Conservation (phyloP, 169 alveolate species). For the Plasmodium malariae region DNA sequence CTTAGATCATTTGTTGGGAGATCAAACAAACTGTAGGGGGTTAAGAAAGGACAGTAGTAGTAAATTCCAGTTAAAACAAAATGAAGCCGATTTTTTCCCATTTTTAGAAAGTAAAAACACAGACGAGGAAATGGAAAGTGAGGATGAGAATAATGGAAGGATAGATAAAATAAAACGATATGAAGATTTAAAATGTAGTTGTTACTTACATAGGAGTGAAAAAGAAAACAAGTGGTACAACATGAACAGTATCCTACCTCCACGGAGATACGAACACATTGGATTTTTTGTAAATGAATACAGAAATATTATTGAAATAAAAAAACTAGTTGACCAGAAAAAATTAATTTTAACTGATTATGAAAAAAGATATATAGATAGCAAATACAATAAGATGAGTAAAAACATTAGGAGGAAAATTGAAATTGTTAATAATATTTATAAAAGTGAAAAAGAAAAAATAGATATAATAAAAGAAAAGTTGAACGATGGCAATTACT, state of each 20-base stretch:
- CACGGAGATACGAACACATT: background rate
- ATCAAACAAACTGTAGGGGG: too few species aligned
- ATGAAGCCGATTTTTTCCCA: too few species aligned
- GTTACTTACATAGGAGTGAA: background rate
- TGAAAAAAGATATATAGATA: background rate
- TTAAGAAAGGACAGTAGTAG: too few species aligned
- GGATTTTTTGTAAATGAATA: slow-evolving; percentile 27
- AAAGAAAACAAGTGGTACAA: background rate
- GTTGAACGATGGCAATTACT: background rate
- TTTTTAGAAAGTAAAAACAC: background rate
- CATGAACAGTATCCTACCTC: slow-evolving; percentile 26
- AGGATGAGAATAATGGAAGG: background rate
- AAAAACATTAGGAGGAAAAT: slow-evolving; percentile 51
- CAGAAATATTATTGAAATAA: slow-evolving; percentile 32
- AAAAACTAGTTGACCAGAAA: slow-evolving; percentile 14
- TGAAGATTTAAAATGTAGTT: background rate
- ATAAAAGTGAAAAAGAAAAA: slow-evolving; percentile 28
- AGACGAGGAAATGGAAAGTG: background rate
- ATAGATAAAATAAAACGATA: background rate
- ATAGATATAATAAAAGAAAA: background rate
- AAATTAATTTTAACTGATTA: slow-evolving; percentile 1
- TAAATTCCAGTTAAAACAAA: too few species aligned
- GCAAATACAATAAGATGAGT: slow-evolving; percentile 46
- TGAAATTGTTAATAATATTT: slow-evolving; percentile 42
- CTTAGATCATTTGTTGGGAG: too few species aligned